These are phyloP conservation scores for Boletus bicolor DNA, from an alignment of 768 basidiomycete genomes.

Conservation along the genomic window DNA sequence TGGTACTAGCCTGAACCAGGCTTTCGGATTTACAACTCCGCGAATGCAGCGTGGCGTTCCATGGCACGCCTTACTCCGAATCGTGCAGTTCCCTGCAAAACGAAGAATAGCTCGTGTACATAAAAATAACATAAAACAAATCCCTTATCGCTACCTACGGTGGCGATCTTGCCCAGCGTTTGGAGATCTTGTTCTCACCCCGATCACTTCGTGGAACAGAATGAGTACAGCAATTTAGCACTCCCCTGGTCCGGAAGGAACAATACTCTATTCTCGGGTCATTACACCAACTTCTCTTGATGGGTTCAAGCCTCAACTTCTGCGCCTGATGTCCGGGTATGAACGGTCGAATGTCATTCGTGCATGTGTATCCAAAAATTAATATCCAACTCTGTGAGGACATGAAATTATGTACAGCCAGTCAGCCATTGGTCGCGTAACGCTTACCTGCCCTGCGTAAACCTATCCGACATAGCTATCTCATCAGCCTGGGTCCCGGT, in stretches of 20 bases:
- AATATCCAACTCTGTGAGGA: conserved; percentile 18
- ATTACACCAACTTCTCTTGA: conserved; percentile 5
- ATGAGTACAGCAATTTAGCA: conserved; percentile 3
- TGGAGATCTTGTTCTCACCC: conserved; percentile 10
- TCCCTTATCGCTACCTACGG: neutral
- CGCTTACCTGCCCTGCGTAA: conserved; percentile 13
- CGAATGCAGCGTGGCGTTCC: conserved; percentile 28
- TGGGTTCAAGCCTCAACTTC: neutral
- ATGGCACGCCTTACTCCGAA: conserved; percentile 1
- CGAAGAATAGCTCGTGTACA: conserved; percentile 13
- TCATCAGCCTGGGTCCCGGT: neutral
- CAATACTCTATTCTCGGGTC: neutral
- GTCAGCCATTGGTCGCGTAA: conserved; percentile 1
- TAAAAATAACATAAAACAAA: conserved; percentile 12
- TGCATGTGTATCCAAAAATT: conserved; percentile 18
- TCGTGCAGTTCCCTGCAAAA: neutral
- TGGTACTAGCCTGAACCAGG: neutral
- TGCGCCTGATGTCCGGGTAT: conserved; percentile 24
- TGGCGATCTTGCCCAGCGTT: neutral
- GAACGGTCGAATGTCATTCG: conserved; percentile 12
- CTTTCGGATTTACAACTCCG: conserved; percentile 28
- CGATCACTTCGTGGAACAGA: conserved; percentile 9
- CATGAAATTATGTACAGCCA: neutral
- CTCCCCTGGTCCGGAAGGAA: neutral
- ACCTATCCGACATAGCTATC: conserved; percentile 7